Percentiles rank a stretch among this genome's conserved stretches.
Evolutionary conservation across 805 yeast species (phyloP).

Genomic region (Cyberlindnera suaveolens): DNA sequence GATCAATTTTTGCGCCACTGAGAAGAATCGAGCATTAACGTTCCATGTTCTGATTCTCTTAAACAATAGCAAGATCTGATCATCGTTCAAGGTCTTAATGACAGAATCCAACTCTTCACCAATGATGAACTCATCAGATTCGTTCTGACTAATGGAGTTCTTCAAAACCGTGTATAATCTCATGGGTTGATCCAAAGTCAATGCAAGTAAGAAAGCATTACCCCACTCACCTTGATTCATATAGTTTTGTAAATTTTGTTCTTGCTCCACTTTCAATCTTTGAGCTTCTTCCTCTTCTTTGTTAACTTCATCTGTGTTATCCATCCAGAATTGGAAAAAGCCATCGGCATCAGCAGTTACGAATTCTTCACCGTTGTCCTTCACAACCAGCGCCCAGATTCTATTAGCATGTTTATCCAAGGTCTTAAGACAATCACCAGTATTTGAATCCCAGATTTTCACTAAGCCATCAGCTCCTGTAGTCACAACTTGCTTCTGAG

Average conservation of each 20-base stretch:
- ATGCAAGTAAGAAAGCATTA: slow-evolving; percentile 79
- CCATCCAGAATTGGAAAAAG: slow-evolving; percentile 81
- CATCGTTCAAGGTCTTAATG: slow-evolving; percentile 49
- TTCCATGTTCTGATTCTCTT: slow-evolving; percentile 92
- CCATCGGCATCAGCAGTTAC: slow-evolving; percentile 96
- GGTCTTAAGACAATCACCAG: slow-evolving; percentile 77
- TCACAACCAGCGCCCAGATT: slow-evolving; percentile 81
- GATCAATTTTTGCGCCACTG: slow-evolving; percentile 73
- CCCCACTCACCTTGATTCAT: slow-evolving; percentile 75
- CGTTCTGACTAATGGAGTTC: slow-evolving; percentile 39
- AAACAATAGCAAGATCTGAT: slow-evolving; percentile 55
- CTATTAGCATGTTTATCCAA: slow-evolving; percentile 91
- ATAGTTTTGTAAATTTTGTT: slow-evolving; percentile 76
- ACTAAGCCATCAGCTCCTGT: slow-evolving; percentile 93
- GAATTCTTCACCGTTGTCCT: slow-evolving; percentile 60
- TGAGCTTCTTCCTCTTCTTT: slow-evolving; percentile 43
- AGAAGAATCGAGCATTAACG: slow-evolving; percentile 75
- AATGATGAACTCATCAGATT: slow-evolving; percentile 36
- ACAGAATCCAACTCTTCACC: slow-evolving; percentile 55
- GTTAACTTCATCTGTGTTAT: slow-evolving; percentile 70
- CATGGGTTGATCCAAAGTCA: slow-evolving; percentile 87
- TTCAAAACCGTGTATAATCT: slow-evolving; percentile 72
- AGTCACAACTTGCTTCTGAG: slow-evolving; percentile 58
- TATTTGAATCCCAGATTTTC: slow-evolving; percentile 78
- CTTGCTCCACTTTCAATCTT: slow-evolving; percentile 68